Conservation (phyloP, 768 basidiomycete genomes). For the Boletus tylopilopsis region DNA sequence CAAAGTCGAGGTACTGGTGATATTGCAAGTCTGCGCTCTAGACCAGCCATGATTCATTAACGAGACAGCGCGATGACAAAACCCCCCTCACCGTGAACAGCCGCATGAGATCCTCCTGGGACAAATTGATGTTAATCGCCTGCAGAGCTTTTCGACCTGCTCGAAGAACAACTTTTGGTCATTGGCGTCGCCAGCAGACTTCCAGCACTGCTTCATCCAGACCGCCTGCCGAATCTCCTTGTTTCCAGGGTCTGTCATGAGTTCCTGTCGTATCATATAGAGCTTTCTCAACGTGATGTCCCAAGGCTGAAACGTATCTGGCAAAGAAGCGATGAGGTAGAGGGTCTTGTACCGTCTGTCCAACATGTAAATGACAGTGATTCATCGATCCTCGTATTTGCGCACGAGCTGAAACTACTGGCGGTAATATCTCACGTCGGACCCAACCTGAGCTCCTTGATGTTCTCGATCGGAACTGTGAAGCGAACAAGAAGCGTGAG, state of each 20-base stretch:
- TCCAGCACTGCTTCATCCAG: constrained; percentile 86
- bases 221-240: constrained; percentile 60
- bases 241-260: constrained; percentile 66
- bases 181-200: constrained; percentile 56
- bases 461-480: constrained; percentile 78
- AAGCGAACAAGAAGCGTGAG: too few relatives aligned
- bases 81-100: constrained; percentile 52
- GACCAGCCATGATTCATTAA: background rate
- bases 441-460: constrained; percentile 83
- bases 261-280: constrained; percentile 59
- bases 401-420: constrained; percentile 62
- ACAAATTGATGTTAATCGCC: constrained; percentile 63
- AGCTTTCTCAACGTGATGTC: constrained; percentile 61
- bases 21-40: constrained; percentile 62
- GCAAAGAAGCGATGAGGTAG: constrained; percentile 73
- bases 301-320: constrained; percentile 59
- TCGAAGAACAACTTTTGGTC: constrained; percentile 65
- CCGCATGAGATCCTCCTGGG: constrained; percentile 47
- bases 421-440: constrained; percentile 70
- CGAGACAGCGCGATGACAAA: background rate
- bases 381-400: constrained; percentile 68
- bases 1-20: constrained; percentile 65
- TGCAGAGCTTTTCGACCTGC: constrained; percentile 70
- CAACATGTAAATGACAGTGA: constrained; percentile 80
- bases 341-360: constrained; percentile 80